Conservation (phyloP, 139 green algal species). For the Tetradesmus lagerheimii region DNA sequence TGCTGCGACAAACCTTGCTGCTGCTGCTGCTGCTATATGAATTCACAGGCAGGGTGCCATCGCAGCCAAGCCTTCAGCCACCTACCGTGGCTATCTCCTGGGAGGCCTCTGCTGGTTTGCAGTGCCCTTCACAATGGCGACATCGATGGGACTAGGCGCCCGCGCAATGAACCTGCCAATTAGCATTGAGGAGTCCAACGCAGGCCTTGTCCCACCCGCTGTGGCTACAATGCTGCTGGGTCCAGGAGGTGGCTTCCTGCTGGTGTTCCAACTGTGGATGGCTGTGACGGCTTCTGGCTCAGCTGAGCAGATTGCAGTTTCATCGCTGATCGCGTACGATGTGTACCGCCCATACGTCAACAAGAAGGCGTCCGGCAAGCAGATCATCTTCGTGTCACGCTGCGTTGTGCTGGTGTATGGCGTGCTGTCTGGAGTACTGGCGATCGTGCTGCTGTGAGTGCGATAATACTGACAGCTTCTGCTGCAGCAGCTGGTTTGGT, state of each 20-base stretch:
- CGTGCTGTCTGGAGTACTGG: constrained; percentile 83
- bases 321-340: constrained; percentile 88
- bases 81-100: constrained; percentile 87
- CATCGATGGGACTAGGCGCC: constrained; percentile 88
- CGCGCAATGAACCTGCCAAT: constrained; percentile 91
- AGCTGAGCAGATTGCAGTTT: constrained; percentile 93
- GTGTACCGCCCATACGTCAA: constrained; percentile 81
- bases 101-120: constrained; percentile 94
- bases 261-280: constrained; percentile 89
- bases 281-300: constrained; percentile 90
- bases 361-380: constrained; percentile 77
- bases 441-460: constrained; percentile 80
- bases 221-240: constrained; percentile 86
- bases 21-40: not conserved
- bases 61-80: constrained; percentile 84
- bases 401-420: constrained; percentile 67
- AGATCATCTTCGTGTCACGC: constrained; percentile 83
- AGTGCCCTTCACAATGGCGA: constrained; percentile 96
- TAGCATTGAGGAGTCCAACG: constrained; percentile 73
- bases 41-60: constrained; percentile 92
- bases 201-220: constrained; percentile 90
- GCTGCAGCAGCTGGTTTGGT: too few species aligned
- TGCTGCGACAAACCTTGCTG: not conserved
- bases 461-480: too few species aligned
- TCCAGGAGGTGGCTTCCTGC: constrained; percentile 82